phyloP scores from a whole-genome alignment of 73 alveolate species.

The Urostyla sp. region DNA sequence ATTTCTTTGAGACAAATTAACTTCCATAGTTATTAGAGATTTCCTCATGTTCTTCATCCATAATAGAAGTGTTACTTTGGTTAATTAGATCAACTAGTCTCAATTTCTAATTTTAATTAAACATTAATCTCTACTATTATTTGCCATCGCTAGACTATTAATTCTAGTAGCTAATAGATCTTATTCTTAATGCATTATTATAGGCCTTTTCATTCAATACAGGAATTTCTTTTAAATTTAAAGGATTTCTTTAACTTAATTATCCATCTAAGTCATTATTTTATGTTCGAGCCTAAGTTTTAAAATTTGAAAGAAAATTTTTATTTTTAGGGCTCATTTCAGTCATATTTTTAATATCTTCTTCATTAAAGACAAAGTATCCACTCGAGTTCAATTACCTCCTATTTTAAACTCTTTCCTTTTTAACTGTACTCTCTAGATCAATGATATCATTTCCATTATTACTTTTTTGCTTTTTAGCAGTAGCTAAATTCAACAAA shows the following conservation, averaged over 20 bases:
- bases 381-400: slow-evolving; percentile 14
- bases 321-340: slow-evolving; percentile 47
- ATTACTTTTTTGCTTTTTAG: background rate
- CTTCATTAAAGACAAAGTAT: slow-evolving; percentile 44
- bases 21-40: no score
- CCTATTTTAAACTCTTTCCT: background rate
- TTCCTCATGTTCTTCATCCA: background rate
- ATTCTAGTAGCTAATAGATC: slow-evolving; percentile 46
- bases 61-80: background rate
- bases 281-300: no score
- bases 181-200: background rate
- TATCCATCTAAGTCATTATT: slow-evolving; percentile 1
- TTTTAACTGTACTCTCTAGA: background rate
- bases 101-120: background rate
- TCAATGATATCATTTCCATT: background rate
- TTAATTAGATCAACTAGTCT: background rate
- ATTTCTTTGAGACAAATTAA: no score
- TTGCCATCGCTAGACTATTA: background rate
- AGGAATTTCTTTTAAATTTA: slow-evolving; percentile 4
- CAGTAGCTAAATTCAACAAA: slow-evolving; percentile 32
- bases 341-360: slow-evolving; percentile 54
- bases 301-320: background rate
- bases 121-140: background rate
- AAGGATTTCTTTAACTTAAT: slow-evolving; percentile 27
- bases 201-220: background rate